Base-by-base conservation (phyloP, 257 asterid species). In the Solanum pimpinellifolium region DNA sequence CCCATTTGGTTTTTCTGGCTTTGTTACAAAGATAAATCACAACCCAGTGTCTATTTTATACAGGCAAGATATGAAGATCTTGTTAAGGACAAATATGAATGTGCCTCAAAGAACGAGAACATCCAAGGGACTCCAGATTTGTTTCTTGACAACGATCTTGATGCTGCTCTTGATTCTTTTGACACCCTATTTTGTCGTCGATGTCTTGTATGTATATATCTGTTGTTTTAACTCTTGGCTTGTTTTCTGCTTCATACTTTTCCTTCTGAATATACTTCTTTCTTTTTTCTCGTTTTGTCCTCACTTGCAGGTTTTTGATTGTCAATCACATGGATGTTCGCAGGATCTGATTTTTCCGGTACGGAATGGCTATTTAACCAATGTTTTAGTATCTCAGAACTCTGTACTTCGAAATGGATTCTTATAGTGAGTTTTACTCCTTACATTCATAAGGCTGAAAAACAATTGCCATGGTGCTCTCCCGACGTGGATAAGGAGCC, bases 161-260 rank as follows among this genome's bases (percentile, higher is more conserved):
- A 95, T 87, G 96, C 96, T 76, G 99, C 99, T 85, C 87, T 96
- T 89, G 99, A 95, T 92, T 94, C 99, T 76, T 94, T 96, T 89
- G 98, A 97, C 94, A 95, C 92, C 87, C 93, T 97, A 75, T 97
- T 95, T 89, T 97, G 99, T 88, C 99, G 98, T 14, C 97, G 99
- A 75, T 97, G 99, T 89, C 92, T 91, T 82, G 99, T 97, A 93
- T 90, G 98, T 89, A 91, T 87, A 87, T 49, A 47, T 27, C 68
- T 29, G 20, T 47, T 20, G 44, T 49, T 80, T 74, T 39, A 41
- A 39, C 20, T 44, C 44, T 35, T 80, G 44, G 18, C 44, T 47
- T 41, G 16, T 80, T 47, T 80, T 47, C 68, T 27, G 85, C 68
- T 80, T 80, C 4, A 29, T 47, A 47, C 68, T 78, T 46, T 44